Percentiles rank a stretch among this genome's conserved stretches.
Evolutionary conservation across 2,329 filamentous ascomycete species (phyloP).

Genomic region (Fusarium annulatum): DNA sequence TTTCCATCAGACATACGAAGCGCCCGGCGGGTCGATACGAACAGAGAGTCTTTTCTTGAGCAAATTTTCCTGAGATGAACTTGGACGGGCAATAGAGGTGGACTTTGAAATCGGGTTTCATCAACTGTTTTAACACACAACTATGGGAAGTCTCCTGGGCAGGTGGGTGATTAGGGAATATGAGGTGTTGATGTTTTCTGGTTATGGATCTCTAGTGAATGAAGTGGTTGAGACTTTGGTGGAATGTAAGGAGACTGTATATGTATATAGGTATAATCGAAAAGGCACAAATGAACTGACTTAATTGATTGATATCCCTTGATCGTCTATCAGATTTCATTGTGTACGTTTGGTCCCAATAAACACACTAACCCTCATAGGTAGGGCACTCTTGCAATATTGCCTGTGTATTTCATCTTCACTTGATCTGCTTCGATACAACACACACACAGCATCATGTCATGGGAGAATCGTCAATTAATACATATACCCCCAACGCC

Average conservation of each 20-base stretch:
- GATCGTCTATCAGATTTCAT: neutral
- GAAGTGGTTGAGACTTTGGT: neutral
- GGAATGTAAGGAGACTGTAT: constrained; percentile 14
- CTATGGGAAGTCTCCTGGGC: neutral
- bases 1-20: neutral
- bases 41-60: neutral
- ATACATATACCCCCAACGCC: constrained; percentile 21
- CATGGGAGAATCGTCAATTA: constrained; percentile 17
- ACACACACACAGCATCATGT: neutral
- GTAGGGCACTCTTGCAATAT: neutral
- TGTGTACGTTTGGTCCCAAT: neutral
- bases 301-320: neutral
- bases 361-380: neutral
- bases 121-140: constrained; percentile 1
- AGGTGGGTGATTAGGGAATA: neutral
- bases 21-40: neutral
- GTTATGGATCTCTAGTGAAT: constrained; percentile 10
- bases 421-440: neutral
- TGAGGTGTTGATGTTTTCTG: constrained; percentile 16
- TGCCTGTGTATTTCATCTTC: neutral
- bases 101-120: neutral
- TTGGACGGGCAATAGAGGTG: constrained; percentile 10
- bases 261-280: constrained; percentile 14
- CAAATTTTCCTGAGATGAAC: constrained; percentile 11
- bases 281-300: constrained; percentile 9